These are phyloP conservation scores for Trebouxia gelatinosa DNA, from an alignment of 163 green algal species.

Conservation along the genomic window DNA sequence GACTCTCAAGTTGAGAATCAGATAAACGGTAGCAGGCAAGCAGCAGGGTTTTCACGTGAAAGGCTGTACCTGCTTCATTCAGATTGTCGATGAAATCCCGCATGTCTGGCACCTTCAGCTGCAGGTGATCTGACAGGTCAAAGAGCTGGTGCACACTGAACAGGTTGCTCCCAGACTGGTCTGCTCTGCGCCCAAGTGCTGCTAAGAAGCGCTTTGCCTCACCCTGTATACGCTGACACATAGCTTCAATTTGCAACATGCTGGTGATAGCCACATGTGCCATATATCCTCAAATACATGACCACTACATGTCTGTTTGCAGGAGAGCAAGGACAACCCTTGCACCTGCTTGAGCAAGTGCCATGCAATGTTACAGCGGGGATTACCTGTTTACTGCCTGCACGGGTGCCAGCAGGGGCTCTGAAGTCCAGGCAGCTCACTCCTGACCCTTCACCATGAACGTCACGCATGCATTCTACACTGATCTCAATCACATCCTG, in stretches of 20 bases:
- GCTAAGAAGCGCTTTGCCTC: conserved; percentile 67
- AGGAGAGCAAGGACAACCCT: background rate
- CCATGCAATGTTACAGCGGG: background rate
- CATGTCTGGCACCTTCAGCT: conserved; percentile 64
- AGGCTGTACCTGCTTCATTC: conserved; percentile 66
- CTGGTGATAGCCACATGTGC: conserved; percentile 29
- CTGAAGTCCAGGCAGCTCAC: conserved; percentile 53
- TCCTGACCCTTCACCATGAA: conserved; percentile 28
- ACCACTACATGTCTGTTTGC: background rate
- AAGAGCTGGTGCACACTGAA: conserved; percentile 67
- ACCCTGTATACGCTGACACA: conserved; percentile 51
- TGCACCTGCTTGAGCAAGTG: conserved; percentile 6
- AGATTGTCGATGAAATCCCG: conserved; percentile 67
- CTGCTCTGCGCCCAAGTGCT: conserved; percentile 44
- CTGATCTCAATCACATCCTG: conserved; percentile 72
- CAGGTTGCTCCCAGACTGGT: conserved; percentile 37
- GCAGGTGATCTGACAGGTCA: conserved; percentile 57
- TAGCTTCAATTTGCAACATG: background rate
- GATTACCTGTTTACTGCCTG: conserved; percentile 16
- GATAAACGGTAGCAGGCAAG: background rate
- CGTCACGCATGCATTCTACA: conserved; percentile 53
- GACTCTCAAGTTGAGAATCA: too few relatives aligned
- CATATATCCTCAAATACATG: conserved; percentile 15
- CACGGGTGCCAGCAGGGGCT: conserved; percentile 23
- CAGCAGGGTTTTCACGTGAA: background rate